Conservation (phyloP, 306 rosid genomes). For the Neltuma alba region DNA sequence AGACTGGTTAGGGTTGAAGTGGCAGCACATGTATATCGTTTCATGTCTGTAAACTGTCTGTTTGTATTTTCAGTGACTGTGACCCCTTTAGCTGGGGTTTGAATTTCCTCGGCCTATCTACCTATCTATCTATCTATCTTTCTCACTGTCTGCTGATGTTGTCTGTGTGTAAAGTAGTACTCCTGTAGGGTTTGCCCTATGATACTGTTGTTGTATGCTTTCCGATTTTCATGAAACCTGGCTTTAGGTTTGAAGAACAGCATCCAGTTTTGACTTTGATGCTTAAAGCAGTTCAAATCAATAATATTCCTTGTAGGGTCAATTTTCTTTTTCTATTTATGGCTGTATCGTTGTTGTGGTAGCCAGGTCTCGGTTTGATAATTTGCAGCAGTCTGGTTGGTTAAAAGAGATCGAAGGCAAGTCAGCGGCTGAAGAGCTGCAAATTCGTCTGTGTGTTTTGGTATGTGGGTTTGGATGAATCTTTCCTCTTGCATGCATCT, state of each 20-base stretch:
- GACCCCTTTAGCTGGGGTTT: not conserved
- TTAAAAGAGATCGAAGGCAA: no score
- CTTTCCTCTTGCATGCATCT: constrained; percentile 27
- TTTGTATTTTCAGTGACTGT: not conserved
- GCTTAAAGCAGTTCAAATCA: not conserved
- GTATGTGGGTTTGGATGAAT: not conserved
- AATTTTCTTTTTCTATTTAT: constrained; percentile 14
- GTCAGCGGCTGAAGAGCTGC: constrained; percentile 31
- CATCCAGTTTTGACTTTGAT: not conserved
- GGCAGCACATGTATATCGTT: not conserved
- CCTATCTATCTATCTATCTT: no score
- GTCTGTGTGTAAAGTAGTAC: no score
- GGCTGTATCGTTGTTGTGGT: not conserved
- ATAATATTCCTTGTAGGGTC: not conserved
- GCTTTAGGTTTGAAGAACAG: not conserved
- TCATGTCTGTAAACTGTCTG: not conserved
- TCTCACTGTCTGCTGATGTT: no score
- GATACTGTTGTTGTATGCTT: not conserved
- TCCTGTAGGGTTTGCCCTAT: not conserved
- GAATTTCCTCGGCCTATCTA: not conserved
- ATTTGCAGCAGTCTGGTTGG: no score
- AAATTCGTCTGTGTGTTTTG: not conserved
- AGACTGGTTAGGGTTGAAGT: not conserved
- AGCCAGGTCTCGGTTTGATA: not conserved
- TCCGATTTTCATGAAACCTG: not conserved